These are phyloP conservation scores for Paxillus rubicundulus DNA, from an alignment of 768 basidiomycete species.

Conservation along the genomic window DNA sequence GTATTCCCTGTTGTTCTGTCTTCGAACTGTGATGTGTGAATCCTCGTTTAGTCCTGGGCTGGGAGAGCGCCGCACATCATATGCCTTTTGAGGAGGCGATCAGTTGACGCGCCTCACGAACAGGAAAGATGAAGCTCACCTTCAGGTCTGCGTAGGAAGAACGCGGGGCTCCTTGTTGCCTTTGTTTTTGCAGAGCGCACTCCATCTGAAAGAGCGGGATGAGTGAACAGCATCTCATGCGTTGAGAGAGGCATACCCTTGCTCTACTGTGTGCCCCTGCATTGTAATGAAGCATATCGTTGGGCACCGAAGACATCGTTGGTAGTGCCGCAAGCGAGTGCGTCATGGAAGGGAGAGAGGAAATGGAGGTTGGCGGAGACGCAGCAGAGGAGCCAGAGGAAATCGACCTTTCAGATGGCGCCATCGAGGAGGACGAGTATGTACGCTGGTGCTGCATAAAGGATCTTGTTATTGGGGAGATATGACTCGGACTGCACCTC, in stretches of 20 bases:
- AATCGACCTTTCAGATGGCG: constrained; percentile 30
- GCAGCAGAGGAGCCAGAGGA: constrained; percentile 32
- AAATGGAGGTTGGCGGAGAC: constrained; percentile 30
- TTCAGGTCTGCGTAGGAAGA: constrained; percentile 18
- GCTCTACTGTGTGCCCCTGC: constrained; percentile 29
- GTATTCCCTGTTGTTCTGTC: constrained; percentile 24
- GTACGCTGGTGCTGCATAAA: constrained; percentile 33
- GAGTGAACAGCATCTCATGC: neutral
- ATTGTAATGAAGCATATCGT: constrained; percentile 33
- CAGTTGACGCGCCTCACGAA: constrained; percentile 3
- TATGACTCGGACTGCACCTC: neutral
- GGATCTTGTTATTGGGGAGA: constrained; percentile 12
- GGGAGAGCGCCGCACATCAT: constrained; percentile 31
- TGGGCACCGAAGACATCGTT: constrained; percentile 30
- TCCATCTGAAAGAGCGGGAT: constrained; percentile 28
- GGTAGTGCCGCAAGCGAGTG: constrained; percentile 33
- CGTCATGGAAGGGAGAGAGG: constrained; percentile 31
- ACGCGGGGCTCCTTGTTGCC: constrained; percentile 24
- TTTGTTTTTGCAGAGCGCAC: constrained; percentile 29
- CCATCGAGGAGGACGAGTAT: constrained; percentile 32
- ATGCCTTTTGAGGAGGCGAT: constrained; percentile 17
- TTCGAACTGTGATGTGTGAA: constrained; percentile 31
- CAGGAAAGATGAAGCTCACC: constrained; percentile 14
- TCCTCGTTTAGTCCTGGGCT: constrained; percentile 33
- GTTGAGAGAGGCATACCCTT: constrained; percentile 15